A percentile compares a stretch with the other conserved stretches of the same genome.
Conservation (phyloP, 192 early-diverging fungal species). For the Piromyces sp. region DNA sequence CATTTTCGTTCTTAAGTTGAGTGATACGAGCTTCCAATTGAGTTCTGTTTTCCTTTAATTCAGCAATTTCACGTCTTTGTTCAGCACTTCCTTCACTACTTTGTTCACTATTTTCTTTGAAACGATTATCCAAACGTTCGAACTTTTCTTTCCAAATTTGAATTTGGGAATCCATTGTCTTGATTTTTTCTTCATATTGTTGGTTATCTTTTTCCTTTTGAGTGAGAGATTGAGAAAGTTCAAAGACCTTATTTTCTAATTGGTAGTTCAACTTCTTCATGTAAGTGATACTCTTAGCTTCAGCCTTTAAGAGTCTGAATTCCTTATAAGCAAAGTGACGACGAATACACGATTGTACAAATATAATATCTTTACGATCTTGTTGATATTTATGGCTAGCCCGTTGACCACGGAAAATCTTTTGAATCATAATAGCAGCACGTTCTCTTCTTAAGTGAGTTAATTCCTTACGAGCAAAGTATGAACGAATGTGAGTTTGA, state of each 20-base stretch:
- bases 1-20: not conserved
- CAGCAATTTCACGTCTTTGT: not conserved
- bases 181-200: slow-evolving; percentile 28
- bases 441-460: slow-evolving; percentile 27
- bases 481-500: slow-evolving; percentile 2
- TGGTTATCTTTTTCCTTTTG: slow-evolving; percentile 52
- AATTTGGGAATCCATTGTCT: slow-evolving; percentile 44
- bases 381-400: not conserved
- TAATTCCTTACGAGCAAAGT: slow-evolving; percentile 44
- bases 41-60: not conserved
- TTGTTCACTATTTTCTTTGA: not conserved
- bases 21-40: not conserved
- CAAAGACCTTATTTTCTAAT: slow-evolving; percentile 91
- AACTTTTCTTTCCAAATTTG: slow-evolving; percentile 52
- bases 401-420: slow-evolving; percentile 38
- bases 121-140: slow-evolving; percentile 32
- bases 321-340: slow-evolving; percentile 49
- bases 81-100: not conserved
- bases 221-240: slow-evolving; percentile 65
- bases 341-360: slow-evolving; percentile 70
- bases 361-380: slow-evolving; percentile 21
- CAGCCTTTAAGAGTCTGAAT: slow-evolving; percentile 52
- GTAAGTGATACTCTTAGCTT: slow-evolving; percentile 76
- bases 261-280: slow-evolving; percentile 86
- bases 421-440: slow-evolving; percentile 68